Conservation (phyloP, 1,139 yeast genomes). For the Taphrina wiesneri region DNA sequence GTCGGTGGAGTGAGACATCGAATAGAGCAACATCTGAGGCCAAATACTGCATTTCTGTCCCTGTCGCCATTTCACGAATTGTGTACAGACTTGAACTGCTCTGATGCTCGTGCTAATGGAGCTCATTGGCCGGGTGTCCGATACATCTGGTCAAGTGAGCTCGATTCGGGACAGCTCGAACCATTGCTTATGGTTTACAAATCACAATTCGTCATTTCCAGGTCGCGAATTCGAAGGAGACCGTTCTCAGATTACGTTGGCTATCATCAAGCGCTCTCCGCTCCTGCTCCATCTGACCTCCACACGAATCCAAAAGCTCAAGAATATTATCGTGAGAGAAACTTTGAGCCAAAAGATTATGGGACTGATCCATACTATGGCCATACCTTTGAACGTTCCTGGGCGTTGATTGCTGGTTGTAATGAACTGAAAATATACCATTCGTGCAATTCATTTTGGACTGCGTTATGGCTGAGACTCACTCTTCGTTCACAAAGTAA, state of each 20-base stretch:
- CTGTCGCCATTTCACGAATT: background rate
- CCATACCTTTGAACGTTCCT: background rate
- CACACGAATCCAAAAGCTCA: background rate
- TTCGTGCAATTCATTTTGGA: background rate
- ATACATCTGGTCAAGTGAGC: background rate
- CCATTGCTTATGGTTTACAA: background rate
- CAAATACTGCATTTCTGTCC: background rate
- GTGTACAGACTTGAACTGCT: background rate
- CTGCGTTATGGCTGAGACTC: background rate
- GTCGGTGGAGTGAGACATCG: background rate
- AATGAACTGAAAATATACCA: background rate
- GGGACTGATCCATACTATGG: background rate
- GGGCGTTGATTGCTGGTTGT: background rate
- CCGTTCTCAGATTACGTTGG: background rate
- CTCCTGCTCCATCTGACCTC: background rate
- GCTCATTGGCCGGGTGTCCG: background rate
- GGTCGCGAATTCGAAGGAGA: background rate
- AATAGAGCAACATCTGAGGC: background rate
- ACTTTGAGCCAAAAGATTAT: background rate
- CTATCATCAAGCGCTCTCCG: background rate
- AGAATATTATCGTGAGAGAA: background rate
- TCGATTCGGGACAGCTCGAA: background rate
- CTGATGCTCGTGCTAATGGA: background rate
- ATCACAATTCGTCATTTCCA: background rate
- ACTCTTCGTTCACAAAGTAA: background rate